These are phyloP conservation scores for Talaromyces stipitatus DNA, from an alignment of 495 filamentous ascomycete species.

Conservation along the genomic window DNA sequence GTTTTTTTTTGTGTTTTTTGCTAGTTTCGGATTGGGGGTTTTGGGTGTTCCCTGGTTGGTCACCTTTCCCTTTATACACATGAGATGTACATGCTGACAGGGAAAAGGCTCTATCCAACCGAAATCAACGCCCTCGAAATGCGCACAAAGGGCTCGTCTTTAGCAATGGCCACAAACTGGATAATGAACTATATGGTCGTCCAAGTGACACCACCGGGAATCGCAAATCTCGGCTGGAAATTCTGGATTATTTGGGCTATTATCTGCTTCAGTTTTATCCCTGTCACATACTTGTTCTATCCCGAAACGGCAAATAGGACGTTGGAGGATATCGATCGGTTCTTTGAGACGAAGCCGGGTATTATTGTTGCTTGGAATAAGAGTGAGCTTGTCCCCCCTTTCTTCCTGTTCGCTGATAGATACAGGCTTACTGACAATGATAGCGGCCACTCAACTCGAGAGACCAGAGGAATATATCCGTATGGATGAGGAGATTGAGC, in stretches of 20 bases:
- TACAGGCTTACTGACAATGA: background rate
- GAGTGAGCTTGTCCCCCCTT: background rate
- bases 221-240: constrained; percentile 33
- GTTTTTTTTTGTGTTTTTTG: constrained; percentile 5
- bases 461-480: constrained; percentile 2
- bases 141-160: constrained; percentile 46
- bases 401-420: background rate
- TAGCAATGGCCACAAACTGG: constrained; percentile 50
- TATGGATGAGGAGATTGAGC: constrained; percentile 3
- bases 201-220: constrained; percentile 32
- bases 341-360: constrained; percentile 28
- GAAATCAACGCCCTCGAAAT: constrained; percentile 54
- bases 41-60: constrained; percentile 5
- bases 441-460: background rate
- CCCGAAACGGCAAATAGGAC: constrained; percentile 59
- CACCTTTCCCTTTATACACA: background rate
- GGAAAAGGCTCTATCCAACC: constrained; percentile 43
- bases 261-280: constrained; percentile 64
- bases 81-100: background rate
- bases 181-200: constrained; percentile 51
- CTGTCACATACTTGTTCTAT: constrained; percentile 67
- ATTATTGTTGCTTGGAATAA: constrained; percentile 6
- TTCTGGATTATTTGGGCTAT: constrained; percentile 30
- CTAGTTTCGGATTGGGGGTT: constrained; percentile 6
- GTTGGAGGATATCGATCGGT: constrained; percentile 71